Evolutionary conservation across 768 basidiomycete species (phyloP), one percentile per base, ranked within the genome.

Genomic region (Boletellus emodensis): DNA sequence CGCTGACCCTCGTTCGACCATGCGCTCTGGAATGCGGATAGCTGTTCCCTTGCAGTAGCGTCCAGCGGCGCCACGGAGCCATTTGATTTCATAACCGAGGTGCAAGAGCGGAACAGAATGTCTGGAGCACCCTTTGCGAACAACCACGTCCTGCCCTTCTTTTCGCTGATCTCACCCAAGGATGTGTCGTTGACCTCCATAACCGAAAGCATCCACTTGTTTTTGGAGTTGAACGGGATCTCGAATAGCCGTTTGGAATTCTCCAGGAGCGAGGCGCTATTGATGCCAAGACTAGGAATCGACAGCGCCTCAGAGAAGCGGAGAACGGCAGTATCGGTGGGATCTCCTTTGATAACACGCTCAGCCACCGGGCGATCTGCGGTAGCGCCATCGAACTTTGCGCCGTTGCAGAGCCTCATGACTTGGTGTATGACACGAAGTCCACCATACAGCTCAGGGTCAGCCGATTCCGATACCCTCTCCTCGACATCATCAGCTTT

Each of bases 81-180:
- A 18, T 71, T 57, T 3, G 67, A 50, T 37, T 51, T 59, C 59
- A 72, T 61, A 37, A 69, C 68, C 6, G 43, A 52, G 6, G 61
- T 68, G 51, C 78, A 79, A 15, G 62, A 61, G 10, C 65, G 66
- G 48, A 79, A 71, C 24, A 81, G 67, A 18, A 80, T 67, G 49
- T 84, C 82, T 0, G 82, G 82, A 1, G 80, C 82, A n/a, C 81
- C 81, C 61, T 83, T 82, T 61, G 75, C 72, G 43, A 77, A 66
- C 50, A 83, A 63, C 62, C 75, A 64, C 0, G 52, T 58, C 32
- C 6, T 56, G 7, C 46, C 26, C 6, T 37, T 35, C 42, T 54
- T 48, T 48, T 57, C 43, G 38, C 34, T 39, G 15, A 52, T 44
- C 2, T 55, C 40, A 20, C 53, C 44, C 13, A 55, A 36, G n/a